Evolutionary conservation across 345 rosid species (phyloP), one percentile per base, ranked within the genome.

Genomic region (Nasturtium officinale): DNA sequence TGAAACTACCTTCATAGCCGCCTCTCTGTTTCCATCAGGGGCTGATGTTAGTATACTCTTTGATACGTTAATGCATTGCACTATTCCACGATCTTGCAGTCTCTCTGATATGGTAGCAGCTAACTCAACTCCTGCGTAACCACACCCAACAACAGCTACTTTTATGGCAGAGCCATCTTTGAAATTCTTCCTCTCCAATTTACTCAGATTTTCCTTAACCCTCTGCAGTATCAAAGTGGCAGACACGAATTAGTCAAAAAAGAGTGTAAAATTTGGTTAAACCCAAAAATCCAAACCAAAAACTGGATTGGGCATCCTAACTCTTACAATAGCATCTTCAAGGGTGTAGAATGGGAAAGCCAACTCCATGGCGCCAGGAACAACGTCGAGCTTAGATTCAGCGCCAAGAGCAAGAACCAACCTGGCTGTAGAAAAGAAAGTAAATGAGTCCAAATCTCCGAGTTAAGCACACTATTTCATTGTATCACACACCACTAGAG

Each of bases 321-420:
- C 62, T 62, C 96, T 81, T 88, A 93, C 98, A 77, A 32, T 51
- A 80, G 98, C 94, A 83, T 90, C 97, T 73, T 89, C 94, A 47
- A 89, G 82, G 26, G 92, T 87, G 74, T 90, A 89, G 68, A 93
- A 93, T 40, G 97, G 95, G 65, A 89, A 77, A 55, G 98, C 97
- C 85, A 75, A 89, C 77, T 91, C 93, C 77, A 78, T 83, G 71
- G 98, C 97, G 35, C 98, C 98, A 0, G 97, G 96, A 59, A 88
- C 85, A 80, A 82, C 71, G 79, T 91, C 96, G 61, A 91, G 91
- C 70, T 85, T 91, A 45, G 92, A 48, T 86, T 88, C 92, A 87
- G 98, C 90, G 52, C 98, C 98, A 83, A 94, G 83, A 85, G 97
- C 92, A 88, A 94, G 96, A 83, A 94, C 98, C 96, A 94, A 77